These are phyloP conservation scores for Furcasterigmium furcatum DNA, from an alignment of 2,329 filamentous ascomycete species.

Conservation along the genomic window DNA sequence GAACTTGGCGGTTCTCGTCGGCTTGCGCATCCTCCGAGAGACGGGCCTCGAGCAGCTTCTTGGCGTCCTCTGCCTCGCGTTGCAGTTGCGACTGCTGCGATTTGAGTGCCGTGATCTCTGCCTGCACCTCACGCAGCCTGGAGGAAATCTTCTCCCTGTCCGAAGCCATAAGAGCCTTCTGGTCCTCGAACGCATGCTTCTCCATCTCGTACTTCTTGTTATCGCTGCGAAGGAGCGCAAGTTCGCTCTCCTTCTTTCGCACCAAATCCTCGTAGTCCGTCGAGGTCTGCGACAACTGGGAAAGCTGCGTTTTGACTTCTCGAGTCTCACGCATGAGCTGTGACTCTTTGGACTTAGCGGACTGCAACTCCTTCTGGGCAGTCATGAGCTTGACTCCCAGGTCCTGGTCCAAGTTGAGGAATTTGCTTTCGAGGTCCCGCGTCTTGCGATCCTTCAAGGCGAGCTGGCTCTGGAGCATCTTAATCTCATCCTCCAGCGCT, in stretches of 20 bases:
- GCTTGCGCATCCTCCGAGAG: slow-evolving; percentile 88
- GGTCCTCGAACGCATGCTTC: slow-evolving; percentile 72
- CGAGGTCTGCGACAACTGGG: slow-evolving; percentile 84
- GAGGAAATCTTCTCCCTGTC: slow-evolving; percentile 78
- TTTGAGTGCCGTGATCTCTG: slow-evolving; percentile 82
- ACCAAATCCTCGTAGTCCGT: slow-evolving; percentile 95
- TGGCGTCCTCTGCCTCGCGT: slow-evolving; percentile 85
- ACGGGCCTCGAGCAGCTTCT: slow-evolving; percentile 79
- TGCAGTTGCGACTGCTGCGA: slow-evolving; percentile 82
- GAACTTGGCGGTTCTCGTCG: slow-evolving; percentile 72
- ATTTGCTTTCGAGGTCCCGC: slow-evolving; percentile 78
- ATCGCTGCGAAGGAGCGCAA: slow-evolving; percentile 80
- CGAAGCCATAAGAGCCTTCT: slow-evolving; percentile 65
- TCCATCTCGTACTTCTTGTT: slow-evolving; percentile 81
- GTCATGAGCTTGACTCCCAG: slow-evolving; percentile 78
- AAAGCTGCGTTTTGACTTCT: slow-evolving; percentile 78
- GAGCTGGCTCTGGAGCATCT: slow-evolving; percentile 88
- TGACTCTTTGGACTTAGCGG: slow-evolving; percentile 69
- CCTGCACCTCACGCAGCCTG: slow-evolving; percentile 79
- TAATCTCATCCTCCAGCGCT: slow-evolving; percentile 76
- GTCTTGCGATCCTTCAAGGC: slow-evolving; percentile 85
- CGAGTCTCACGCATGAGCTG: slow-evolving; percentile 78
- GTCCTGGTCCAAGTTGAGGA: slow-evolving; percentile 84
- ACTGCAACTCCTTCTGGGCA: slow-evolving; percentile 76
- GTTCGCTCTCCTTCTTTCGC: slow-evolving; percentile 88